Evolutionary conservation across 2,329 filamentous ascomycete genomes (phyloP), one percentile per base, ranked within the genome.

Genomic region (Truncatella angustata): DNA sequence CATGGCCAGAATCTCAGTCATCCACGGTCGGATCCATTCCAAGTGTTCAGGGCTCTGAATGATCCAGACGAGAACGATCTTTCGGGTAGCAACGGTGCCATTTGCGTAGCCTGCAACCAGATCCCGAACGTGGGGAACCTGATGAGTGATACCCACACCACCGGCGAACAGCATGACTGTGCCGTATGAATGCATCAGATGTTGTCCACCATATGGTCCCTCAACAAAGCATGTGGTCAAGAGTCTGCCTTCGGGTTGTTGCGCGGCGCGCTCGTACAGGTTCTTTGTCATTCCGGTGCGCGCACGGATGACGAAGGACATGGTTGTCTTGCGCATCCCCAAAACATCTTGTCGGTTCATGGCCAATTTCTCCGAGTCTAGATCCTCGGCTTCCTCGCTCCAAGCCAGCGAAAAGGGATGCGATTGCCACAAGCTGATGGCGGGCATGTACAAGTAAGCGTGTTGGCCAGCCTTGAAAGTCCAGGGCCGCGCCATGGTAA

Each of bases 21-120:
- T 91, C 87, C 87, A 91, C 6, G 87, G 86, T 43, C 87, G 79
- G 64, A 91, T 91, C 88, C 88, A 92, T 68, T 92, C 88, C 26
- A 92, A 77, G 66, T 91, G 88, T 72, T 91, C 88, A 60, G 86
- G 86, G 61, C 81, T 87, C 62, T 89, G 88, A 52, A 93, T 88
- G 45, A 85, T 85, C 89, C 89, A 93, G 36, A 91, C 83, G 21
- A 93, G 78, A 4, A 90, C 75, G 46, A 92, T 78, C 65, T 85
- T 88, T 56, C 86, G 82, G 1, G 86, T 84, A 1, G 87, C 86
- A 5, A 87, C 84, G 0, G 85, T 90, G 52, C 85, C 84, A 56
- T 86, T 82, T 54, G 79, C 78, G 66, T 81, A 88, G 35, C 87
- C 87, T 5, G 78, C 74, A 24, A 92, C 82, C 1, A 93, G 79